A percentile compares a stretch with the other conserved stretches of the same genome.
These are phyloP conservation scores for Xylariaceae sp. DNA, from an alignment of 2,329 filamentous ascomycete species.

Conservation along the genomic window DNA sequence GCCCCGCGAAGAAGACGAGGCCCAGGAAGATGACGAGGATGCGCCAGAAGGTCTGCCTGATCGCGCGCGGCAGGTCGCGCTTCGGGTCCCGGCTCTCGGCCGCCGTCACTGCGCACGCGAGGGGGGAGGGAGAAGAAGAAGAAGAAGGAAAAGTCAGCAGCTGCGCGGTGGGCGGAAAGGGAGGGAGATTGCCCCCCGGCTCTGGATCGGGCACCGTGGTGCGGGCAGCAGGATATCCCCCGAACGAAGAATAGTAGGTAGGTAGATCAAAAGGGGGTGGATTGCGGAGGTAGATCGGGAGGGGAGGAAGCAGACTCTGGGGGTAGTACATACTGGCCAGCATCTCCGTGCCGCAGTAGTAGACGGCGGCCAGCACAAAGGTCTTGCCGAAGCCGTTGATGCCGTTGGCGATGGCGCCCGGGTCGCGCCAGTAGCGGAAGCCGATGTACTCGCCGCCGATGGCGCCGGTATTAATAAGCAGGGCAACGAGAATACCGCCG, in stretches of 20 bases:
- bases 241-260: too few species aligned
- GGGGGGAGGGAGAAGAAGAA: too few species aligned
- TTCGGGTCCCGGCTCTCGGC: conserved; percentile 25
- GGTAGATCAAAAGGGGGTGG: too few species aligned
- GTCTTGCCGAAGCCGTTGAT: conserved; percentile 28
- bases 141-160: too few species aligned
- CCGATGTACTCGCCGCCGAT: conserved; percentile 28
- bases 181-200: too few species aligned
- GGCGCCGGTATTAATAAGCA: conserved; percentile 27
- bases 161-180: too few species aligned
- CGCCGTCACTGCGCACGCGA: too few species aligned
- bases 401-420: conserved; percentile 26
- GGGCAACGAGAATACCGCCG: conserved; percentile 25
- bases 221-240: too few species aligned
- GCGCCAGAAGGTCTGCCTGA: conserved; percentile 24
- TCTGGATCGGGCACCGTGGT: too few species aligned
- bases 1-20: conserved; percentile 24
- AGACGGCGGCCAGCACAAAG: conserved; percentile 28
- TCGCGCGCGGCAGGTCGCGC: conserved; percentile 23
- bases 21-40: conserved; percentile 26
- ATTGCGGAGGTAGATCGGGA: too few species aligned
- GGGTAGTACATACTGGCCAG: too few species aligned
- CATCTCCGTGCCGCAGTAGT: conserved; percentile 30
- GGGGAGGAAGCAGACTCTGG: too few species aligned
- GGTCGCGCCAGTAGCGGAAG: conserved; percentile 26